Base-by-base conservation (phyloP, 2,329 filamentous ascomycete genomes). In the Cladosporium austrohemisphaericum region DNA sequence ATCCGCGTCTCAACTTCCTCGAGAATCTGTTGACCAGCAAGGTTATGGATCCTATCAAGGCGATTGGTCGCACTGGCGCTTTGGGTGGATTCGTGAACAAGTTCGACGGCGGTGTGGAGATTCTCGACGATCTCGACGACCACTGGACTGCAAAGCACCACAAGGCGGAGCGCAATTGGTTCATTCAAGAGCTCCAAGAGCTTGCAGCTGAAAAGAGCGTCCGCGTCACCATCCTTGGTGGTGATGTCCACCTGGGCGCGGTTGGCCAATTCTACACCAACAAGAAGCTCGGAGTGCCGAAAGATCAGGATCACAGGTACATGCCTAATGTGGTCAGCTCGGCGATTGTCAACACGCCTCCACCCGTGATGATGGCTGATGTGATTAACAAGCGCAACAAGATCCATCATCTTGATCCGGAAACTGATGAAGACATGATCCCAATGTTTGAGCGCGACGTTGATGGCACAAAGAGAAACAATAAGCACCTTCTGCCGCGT, bases 61-160 rank as follows among this genome's bases (percentile, higher is more conserved):
- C 88, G 4, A 75, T 97, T 19, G 88, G 90, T 31, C 86, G 88
- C 61, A 80, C 85, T 28, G 91, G 92, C 1, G 69, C 94, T 57
- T 76, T 97, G 44, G 88, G 89, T 52, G 77, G 78, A 10, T 81
- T 94, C 35, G 75, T 95, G 31, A 95, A 95, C 71, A 86, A 86
- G 57, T 91, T 95, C 59, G 91, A 96, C 62, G 90, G 89, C 18
- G 89, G 89, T 14, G 86, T 93, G 5, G 93, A 97, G 68, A 87
- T 97, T 11, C 74, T 95, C 22, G 91, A 95, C 64, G 90, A 95
- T 60, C 72, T 95, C 8, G 92, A 96, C 64, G 93, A 97, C 67
- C 92, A 98, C 65, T 98, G 93, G 93, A 96, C 92, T 1, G 88
- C 92, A 29, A 95, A 89, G 65, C 88, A 90, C 63, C 91, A 97